Conservation (phyloP, 768 basidiomycete genomes). For the Lenzites betulinus region DNA sequence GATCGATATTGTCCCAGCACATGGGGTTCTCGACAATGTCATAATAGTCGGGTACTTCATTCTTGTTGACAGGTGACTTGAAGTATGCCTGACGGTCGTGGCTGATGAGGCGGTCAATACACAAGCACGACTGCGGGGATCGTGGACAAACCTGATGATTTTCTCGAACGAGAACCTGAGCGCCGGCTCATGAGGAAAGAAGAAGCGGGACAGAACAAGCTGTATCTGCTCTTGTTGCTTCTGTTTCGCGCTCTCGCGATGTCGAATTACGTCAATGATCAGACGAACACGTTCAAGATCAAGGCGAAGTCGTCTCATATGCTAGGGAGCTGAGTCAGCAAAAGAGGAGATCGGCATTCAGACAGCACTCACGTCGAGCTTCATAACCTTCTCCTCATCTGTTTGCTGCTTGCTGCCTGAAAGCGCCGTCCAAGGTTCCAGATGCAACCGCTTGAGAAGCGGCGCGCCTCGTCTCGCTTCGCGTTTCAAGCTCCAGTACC, state of each 20-base stretch:
- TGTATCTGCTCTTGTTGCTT: constrained; percentile 67
- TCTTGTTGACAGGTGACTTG: constrained; percentile 76
- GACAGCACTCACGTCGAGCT: constrained; percentile 65
- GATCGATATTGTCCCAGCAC: constrained; percentile 83
- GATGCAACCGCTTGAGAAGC: constrained; percentile 85
- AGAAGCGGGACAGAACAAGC: constrained; percentile 56
- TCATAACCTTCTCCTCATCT: constrained; percentile 80
- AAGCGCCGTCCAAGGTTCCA: constrained; percentile 96
- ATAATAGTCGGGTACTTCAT: constrained; percentile 88
- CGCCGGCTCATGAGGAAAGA: constrained; percentile 67
- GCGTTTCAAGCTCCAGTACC: constrained; percentile 97
- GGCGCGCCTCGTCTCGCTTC: constrained; percentile 94
- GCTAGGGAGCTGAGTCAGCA: constrained; percentile 38
- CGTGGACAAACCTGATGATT: constrained; percentile 57
- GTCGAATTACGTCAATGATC: constrained; percentile 65
- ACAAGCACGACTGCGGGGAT: not conserved
- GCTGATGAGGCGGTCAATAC: constrained; percentile 39
- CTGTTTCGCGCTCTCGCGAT: constrained; percentile 83
- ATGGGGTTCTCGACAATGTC: constrained; percentile 85
- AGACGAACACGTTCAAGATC: constrained; percentile 77
- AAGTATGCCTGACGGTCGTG: constrained; percentile 76
- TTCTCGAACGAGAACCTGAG: constrained; percentile 69
- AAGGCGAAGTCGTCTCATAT: constrained; percentile 62
- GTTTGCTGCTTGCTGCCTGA: constrained; percentile 63
- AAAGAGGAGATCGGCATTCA: not conserved